These are phyloP conservation scores for Niebla homalea DNA, from an alignment of 495 filamentous ascomycete genomes.

Conservation along the genomic window DNA sequence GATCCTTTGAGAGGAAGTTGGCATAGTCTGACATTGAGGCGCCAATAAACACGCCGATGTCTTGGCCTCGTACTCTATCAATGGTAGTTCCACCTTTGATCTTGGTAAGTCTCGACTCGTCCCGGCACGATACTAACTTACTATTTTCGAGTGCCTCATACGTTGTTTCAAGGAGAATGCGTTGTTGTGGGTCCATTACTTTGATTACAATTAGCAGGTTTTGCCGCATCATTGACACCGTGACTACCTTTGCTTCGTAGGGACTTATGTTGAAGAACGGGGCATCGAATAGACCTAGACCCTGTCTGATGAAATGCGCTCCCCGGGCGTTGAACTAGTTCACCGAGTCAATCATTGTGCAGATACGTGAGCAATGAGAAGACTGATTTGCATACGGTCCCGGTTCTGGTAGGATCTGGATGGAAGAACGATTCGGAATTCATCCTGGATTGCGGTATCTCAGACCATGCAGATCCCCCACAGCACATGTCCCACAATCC, in stretches of 20 bases:
- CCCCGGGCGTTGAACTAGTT: slow-evolving; percentile 17
- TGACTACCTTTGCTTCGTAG: slow-evolving; percentile 31
- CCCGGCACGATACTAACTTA: background rate
- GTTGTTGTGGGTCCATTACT: slow-evolving; percentile 46
- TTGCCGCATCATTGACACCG: background rate
- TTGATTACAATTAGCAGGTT: background rate
- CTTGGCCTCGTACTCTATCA: too few species aligned
- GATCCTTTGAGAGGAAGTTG: too few species aligned
- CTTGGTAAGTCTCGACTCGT: background rate
- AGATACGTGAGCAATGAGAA: background rate
- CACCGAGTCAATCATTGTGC: background rate
- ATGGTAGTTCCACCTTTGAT: background rate
- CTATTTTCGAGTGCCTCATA: slow-evolving; percentile 42
- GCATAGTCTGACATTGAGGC: too few species aligned
- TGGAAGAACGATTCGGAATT: slow-evolving; percentile 39
- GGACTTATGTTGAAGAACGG: slow-evolving; percentile 42
- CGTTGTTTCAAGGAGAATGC: slow-evolving; percentile 39
- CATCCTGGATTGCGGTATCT: slow-evolving; percentile 37
- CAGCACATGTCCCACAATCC: slow-evolving; percentile 45
- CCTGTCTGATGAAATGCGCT: slow-evolving; percentile 30
- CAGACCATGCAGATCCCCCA: slow-evolving; percentile 28
- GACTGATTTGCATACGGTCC: background rate
- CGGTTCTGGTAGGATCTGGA: slow-evolving; percentile 20
- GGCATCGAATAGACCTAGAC: slow-evolving; percentile 33
- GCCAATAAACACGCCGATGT: too few species aligned